These are phyloP conservation scores for Pleurozium schreberi DNA, from an alignment of 225 moss, liverwort and hornwort species.

Conservation along the genomic window DNA sequence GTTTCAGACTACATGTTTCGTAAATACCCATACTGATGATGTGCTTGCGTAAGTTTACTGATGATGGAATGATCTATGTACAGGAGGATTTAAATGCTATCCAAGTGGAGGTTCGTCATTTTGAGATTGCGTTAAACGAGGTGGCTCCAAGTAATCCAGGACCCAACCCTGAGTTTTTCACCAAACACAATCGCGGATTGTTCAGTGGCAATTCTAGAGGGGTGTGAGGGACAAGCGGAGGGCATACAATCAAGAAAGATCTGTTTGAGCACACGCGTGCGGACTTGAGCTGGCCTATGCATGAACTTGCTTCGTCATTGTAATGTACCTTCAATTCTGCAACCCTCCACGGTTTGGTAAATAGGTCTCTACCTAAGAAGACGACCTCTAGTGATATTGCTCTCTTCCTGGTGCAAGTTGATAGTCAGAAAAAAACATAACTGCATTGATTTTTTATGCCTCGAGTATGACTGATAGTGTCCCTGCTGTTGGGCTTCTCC, in stretches of 20 bases:
- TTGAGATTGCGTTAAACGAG: constrained; percentile 30
- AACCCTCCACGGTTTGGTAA: neutral
- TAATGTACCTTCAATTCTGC: neutral
- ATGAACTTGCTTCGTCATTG: neutral
- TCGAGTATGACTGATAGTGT: neutral
- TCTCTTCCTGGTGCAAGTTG: neutral
- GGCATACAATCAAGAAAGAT: neutral
- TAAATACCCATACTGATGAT: neutral
- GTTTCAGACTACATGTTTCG: neutral
- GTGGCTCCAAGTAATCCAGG: constrained; percentile 38
- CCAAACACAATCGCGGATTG: constrained; percentile 30
- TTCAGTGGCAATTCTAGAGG: neutral
- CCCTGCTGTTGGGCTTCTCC: neutral
- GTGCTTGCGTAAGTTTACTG: neutral
- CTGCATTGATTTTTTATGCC: neutral
- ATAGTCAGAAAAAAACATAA: neutral
- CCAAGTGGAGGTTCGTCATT: constrained; percentile 39
- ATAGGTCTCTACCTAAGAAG: neutral
- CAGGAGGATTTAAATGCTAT: constrained; percentile 40
- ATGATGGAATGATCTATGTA: neutral
- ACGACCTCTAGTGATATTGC: neutral
- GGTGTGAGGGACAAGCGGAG: neutral
- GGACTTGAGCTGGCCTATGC: neutral
- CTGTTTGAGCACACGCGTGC: neutral
- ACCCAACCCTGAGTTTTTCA: constrained; percentile 25